Conservation (phyloP, 768 basidiomycete species). For the Cyathus striatus region DNA sequence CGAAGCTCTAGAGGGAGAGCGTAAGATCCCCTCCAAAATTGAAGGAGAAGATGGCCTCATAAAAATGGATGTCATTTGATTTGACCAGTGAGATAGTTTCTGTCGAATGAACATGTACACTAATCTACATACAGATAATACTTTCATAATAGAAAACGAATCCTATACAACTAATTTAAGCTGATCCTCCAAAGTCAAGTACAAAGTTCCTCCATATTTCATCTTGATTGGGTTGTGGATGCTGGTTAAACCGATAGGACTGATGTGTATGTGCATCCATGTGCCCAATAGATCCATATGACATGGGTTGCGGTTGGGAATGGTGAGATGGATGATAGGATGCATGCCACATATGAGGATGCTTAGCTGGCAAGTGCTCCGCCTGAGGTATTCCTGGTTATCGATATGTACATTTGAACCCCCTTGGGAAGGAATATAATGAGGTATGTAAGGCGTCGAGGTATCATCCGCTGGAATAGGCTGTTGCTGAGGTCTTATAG, state of each 20-base stretch:
- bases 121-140: background rate
- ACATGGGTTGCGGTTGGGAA: background rate
- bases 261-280: background rate
- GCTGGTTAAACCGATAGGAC: slow-evolving; percentile 3
- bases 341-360: background rate
- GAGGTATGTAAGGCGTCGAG: too few relatives aligned
- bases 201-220: slow-evolving; percentile 35
- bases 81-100: too few relatives aligned
- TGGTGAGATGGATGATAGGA: background rate
- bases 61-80: slow-evolving; percentile 39
- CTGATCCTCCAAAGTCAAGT: slow-evolving; percentile 14
- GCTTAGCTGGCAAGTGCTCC: background rate
- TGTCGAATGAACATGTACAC: background rate
- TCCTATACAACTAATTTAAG: background rate
- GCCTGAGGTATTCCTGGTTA: too few relatives aligned
- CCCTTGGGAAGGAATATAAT: background rate
- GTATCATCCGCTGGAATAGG: too few relatives aligned
- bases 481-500: background rate
- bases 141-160: background rate
- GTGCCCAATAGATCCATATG: background rate
- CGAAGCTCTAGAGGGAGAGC: slow-evolving; percentile 53
- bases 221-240: slow-evolving; percentile 23
- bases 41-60: slow-evolving; percentile 45
- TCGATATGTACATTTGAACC: background rate
- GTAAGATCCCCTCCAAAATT: slow-evolving; percentile 23